A percentile compares a stretch with the other conserved stretches of the same genome.
Conservation (phyloP, 441 rosid species). For the Raphanus hybrid region DNA sequence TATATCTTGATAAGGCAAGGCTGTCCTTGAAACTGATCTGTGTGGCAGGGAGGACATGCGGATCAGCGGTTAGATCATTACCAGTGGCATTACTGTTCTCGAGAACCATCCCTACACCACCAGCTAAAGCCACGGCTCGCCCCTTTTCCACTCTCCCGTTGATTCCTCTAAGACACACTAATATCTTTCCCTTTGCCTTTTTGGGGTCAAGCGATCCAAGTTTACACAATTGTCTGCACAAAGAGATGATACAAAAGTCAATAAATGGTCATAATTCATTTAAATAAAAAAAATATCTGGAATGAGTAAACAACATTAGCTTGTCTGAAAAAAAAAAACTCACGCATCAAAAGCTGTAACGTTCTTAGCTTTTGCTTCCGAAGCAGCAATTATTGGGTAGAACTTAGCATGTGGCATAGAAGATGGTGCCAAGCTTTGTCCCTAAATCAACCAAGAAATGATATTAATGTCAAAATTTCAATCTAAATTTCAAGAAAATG, state of each 20-base stretch:
- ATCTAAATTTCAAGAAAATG: not conserved
- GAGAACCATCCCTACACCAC: slow-evolving; percentile 67
- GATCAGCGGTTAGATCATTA: slow-evolving; percentile 52
- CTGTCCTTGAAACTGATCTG: slow-evolving; percentile 54
- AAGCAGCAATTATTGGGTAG: slow-evolving; percentile 50
- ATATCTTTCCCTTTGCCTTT: slow-evolving; percentile 59
- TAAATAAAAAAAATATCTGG: not conserved
- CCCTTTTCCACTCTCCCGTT: slow-evolving; percentile 56
- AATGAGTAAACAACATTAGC: not conserved
- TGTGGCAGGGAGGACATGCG: slow-evolving; percentile 67
- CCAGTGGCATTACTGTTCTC: slow-evolving; percentile 43
- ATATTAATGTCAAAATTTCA: not conserved
- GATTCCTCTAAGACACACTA: slow-evolving; percentile 56
- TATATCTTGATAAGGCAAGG: slow-evolving; percentile 43
- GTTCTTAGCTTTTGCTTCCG: slow-evolving; percentile 50
- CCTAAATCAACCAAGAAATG: slow-evolving; percentile 40
- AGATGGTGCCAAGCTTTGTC: slow-evolving; percentile 55
- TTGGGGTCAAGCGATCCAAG: slow-evolving; percentile 55
- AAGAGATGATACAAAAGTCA: slow-evolving; percentile 22
- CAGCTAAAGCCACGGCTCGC: slow-evolving; percentile 51
- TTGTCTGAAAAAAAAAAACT: slow-evolving; percentile 11
- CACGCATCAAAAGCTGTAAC: slow-evolving; percentile 52
- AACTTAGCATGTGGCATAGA: slow-evolving; percentile 45
- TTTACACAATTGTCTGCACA: slow-evolving; percentile 44
- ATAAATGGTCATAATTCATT: not conserved